Evolutionary conservation across 495 filamentous ascomycete genomes (phyloP), one percentile per base, ranked within the genome.

Genomic region (Astrothelium subdiscretum): DNA sequence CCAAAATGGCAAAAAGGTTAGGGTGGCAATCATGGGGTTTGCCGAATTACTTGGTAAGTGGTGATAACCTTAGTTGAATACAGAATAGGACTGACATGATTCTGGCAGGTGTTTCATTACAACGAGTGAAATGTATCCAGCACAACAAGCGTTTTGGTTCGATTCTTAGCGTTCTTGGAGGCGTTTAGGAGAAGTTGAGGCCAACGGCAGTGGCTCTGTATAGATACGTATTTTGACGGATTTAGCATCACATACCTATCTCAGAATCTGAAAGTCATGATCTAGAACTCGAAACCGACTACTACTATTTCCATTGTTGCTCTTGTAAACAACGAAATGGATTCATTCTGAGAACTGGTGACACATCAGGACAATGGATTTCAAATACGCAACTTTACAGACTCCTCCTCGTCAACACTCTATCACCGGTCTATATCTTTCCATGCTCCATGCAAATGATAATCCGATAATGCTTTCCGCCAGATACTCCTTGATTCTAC

Each of bases 11-110:
- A 22, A 85, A 79, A 67, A 79, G 94, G 62, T 73, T 98, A 69
- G 91, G 91, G 22, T 96, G 92, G 84, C 77, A 84, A 60, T 81
- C 88, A 52, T 88, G 81, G 69, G 94, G 94, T 4, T 69, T 98
- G 68, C 94, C 94, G 35, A 95, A 98, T 78, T 98, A 98, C 76
- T 90, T 95, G 79, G 94, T 97, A 77, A 71, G 83, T 81, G 52
- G 12, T 22, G 20, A 29, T 13, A 48, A 11, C 31, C 15, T 52
- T 26, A 59, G 18, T 40, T 5, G 35, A 60, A 48, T 32, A 38
- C 12, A 63, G 51, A 10, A 31, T 2, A n/a, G 8, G 15, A 31
- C n/a, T 62, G 31, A 62, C 24, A 13, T 24, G 11, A 20, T 11
- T 12, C 59, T 26, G 27, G 20, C n/a, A 70, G 68, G 68, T 70